A percentile compares a stretch with the other conserved stretches of the same genome.
Evolutionary conservation across 768 basidiomycete genomes (phyloP).

Genomic region (Leccinum boreale): DNA sequence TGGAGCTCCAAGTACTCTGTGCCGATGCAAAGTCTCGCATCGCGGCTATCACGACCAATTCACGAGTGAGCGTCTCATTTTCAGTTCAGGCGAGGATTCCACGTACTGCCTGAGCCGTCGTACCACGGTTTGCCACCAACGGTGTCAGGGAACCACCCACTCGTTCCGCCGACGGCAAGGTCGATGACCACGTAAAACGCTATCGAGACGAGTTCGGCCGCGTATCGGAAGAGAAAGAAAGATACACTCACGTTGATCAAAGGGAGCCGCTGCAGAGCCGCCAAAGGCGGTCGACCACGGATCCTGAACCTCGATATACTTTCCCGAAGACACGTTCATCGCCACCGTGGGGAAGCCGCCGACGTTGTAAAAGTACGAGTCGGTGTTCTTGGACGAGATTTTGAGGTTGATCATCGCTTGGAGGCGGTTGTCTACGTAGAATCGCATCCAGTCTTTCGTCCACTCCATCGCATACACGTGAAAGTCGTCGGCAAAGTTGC

Average conservation of each 20-base stretch:
- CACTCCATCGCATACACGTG: conserved; percentile 59
- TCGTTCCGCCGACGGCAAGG: conserved; percentile 78
- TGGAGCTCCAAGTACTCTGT: conserved; percentile 65
- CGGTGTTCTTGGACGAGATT: conserved; percentile 39
- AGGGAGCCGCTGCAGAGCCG: conserved; percentile 45
- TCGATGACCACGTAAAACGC: conserved; percentile 82
- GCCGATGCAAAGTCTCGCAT: conserved; percentile 67
- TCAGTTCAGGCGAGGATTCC: background rate
- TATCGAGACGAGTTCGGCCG: conserved; percentile 19
- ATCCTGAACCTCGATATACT: conserved; percentile 40
- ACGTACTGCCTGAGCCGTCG: conserved; percentile 51
- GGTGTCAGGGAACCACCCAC: conserved; percentile 44
- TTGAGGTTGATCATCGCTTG: conserved; percentile 49
- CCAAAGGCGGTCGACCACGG: conserved; percentile 46
- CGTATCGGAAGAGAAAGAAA: background rate
- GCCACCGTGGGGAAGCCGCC: conserved; percentile 51
- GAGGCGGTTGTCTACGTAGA: conserved; percentile 52
- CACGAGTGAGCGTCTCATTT: conserved; percentile 18
- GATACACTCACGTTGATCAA: conserved; percentile 31
- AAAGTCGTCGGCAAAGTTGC: conserved; percentile 45
- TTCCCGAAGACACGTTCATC: conserved; percentile 37
- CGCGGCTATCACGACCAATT: conserved; percentile 36
- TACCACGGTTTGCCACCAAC: conserved; percentile 65
- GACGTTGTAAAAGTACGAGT: conserved; percentile 49
- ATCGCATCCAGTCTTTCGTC: conserved; percentile 53